Percentiles rank a stretch among this genome's conserved stretches.
phyloP scores from a whole-genome alignment of 352 stramenopile genomes.

The Aphanomyces euteiches region DNA sequence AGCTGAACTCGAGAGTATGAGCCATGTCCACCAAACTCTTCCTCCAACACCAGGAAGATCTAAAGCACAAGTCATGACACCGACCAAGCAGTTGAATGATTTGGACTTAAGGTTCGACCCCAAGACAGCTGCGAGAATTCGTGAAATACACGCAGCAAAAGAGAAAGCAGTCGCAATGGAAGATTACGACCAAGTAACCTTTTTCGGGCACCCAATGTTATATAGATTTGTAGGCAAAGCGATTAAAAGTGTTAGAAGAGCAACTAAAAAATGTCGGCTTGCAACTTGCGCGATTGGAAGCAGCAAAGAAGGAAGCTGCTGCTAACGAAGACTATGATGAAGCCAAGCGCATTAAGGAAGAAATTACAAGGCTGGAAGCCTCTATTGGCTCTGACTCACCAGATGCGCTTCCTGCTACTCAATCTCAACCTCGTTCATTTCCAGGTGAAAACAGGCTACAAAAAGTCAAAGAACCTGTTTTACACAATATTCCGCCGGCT shows the following conservation, averaged over 20 bases:
- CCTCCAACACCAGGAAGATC: conserved; percentile 10
- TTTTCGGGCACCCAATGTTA: not conserved
- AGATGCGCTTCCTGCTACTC: no score
- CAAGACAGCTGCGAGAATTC: conserved; percentile 82
- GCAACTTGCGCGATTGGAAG: conserved; percentile 81
- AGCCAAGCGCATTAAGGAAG: conserved; percentile 87
- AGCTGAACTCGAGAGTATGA: conserved; percentile 5
- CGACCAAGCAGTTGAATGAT: conserved; percentile 51
- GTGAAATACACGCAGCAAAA: conserved; percentile 85
- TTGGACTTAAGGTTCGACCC: conserved; percentile 88
- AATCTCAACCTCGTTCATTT: no score
- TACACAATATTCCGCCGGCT: not conserved
- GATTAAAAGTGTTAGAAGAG: conserved; percentile 80
- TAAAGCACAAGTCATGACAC: not conserved
- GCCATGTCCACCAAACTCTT: not conserved
- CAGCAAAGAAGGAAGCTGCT: conserved; percentile 85
- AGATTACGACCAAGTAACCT: conserved; percentile 80
- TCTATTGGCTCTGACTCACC: not conserved
- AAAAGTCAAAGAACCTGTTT: no score
- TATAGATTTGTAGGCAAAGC: conserved; percentile 42
- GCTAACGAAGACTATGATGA: conserved; percentile 90
- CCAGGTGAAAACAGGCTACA: no score
- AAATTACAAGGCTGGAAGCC: conserved; percentile 70
- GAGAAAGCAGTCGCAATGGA: conserved; percentile 80
- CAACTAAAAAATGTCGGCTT: conserved; percentile 87